Base-by-base conservation (phyloP, 768 basidiomycete species). In the Pisolithus sp. region DNA sequence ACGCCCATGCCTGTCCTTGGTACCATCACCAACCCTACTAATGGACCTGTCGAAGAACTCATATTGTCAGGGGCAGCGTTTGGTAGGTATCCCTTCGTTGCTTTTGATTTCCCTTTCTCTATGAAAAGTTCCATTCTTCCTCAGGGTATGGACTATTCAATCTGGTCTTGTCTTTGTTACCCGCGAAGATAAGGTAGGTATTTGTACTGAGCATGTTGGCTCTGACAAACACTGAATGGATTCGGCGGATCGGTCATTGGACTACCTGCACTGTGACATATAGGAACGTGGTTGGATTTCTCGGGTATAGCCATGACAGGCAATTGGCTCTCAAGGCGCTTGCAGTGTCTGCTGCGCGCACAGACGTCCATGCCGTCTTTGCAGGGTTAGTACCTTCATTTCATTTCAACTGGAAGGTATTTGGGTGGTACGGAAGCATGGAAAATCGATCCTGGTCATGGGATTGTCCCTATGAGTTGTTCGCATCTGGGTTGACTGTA, bases 11-110 rank as follows among this genome's bases (percentile, higher is more conserved):
- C 57, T 28, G 7, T 28, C 2, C 21, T 48, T 3, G 64, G 61
- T 12, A 63, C 65, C 17, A 61, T 51, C 30, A 30, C 21, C n/a
- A 48, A 60, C 46, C 48, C 70, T 1, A 50, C 71, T 0, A 78
- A 82, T 41, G 84, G 82, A 0, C 76, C 79, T 0, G 68, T 89
- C 2, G 88, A 90, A 61, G 86, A 89, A 49, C 60, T 89, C 5
- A 79, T 91, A 51, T 64, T 89, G 26, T 79, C 84, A 3, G 89
- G 89, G 2, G 80, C 84, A 7, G 89, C 89, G 0, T 91, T 89
- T 59, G 89, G 83, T 84, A 52, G 48, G 73, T 44, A 58, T 67
- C 20, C 28, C 30, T n/a, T 37, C 24, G 39, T 8, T 3, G 31
- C 4, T 17, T 40, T 18, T 36, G n/a, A 13, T 43, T 18, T 3